phyloP scores from a whole-genome alignment of 1,284 basidiomycete species.

The Schizophyllum commune region DNA sequence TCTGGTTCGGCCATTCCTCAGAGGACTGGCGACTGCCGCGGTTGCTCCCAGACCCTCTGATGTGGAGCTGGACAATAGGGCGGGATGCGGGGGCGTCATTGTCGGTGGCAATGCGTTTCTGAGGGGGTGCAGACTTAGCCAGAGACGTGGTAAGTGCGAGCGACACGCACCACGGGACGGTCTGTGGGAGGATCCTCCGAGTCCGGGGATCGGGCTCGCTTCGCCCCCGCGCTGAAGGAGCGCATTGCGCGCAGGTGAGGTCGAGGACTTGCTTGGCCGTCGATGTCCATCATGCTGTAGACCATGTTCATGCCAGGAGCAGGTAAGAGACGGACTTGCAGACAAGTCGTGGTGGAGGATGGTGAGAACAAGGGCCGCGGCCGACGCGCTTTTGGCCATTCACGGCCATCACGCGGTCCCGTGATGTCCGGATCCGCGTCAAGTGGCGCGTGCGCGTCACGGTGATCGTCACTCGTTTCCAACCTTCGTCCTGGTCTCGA shows the following conservation, averaged over 20 bases:
- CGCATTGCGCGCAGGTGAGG: not conserved
- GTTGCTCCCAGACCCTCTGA: conserved; percentile 18
- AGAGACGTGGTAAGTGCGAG: not conserved
- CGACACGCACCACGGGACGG: not conserved
- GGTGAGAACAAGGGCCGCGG: not conserved
- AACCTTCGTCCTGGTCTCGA: not conserved
- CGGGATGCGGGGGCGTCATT: conserved; percentile 15
- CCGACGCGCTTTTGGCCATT: not conserved
- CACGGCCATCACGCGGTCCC: not conserved
- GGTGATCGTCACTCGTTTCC: not conserved
- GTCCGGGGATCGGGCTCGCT: not conserved
- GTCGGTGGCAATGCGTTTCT: conserved; percentile 52
- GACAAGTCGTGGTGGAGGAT: not conserved
- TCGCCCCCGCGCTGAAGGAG: not conserved
- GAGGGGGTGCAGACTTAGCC: not conserved
- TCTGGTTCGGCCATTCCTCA: conserved; percentile 64
- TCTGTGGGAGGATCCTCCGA: not conserved
- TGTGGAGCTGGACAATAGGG: conserved; percentile 10
- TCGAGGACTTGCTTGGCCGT: not conserved
- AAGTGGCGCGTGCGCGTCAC: not conserved
- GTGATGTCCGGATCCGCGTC: not conserved
- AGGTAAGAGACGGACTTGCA: not conserved
- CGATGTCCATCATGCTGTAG: not conserved
- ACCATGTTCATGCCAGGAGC: not conserved
- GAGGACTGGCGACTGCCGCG: conserved; percentile 32